Conservation (phyloP, 768 basidiomycete genomes). For the Pleurotus eryngii region DNA sequence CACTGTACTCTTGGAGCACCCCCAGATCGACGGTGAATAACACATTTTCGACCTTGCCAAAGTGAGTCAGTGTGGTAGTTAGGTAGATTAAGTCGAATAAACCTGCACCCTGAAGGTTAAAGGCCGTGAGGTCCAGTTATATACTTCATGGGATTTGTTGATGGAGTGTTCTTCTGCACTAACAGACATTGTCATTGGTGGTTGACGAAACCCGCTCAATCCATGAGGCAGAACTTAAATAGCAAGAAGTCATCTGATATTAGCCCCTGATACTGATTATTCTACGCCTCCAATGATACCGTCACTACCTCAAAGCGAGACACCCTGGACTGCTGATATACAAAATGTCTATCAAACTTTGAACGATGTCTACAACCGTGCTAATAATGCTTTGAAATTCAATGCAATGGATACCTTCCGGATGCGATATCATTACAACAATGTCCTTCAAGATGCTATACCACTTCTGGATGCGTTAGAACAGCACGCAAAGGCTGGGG, state of each 20-base stretch:
- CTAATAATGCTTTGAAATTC: not conserved
- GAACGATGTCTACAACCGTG: not conserved
- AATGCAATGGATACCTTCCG: conserved; percentile 1
- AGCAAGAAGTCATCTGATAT: not conserved
- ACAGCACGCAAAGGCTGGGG: not conserved
- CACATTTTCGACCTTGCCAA: not conserved
- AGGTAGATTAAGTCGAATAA: not conserved
- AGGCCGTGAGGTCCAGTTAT: not conserved
- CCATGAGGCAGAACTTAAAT: not conserved
- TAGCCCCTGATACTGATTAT: not conserved
- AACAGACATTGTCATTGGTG: not conserved
- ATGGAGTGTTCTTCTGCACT: not conserved
- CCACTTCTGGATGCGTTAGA: not conserved
- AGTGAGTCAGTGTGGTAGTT: not conserved
- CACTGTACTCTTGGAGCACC: not conserved
- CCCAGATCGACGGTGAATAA: not conserved
- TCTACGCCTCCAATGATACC: not conserved
- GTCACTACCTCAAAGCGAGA: not conserved
- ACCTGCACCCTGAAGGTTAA: not conserved
- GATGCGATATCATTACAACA: not conserved
- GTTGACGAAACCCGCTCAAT: not conserved
- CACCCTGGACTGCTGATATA: conserved; percentile 2
- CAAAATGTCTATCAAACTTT: not conserved
- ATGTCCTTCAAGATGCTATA: not conserved
- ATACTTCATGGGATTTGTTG: not conserved